These are phyloP conservation scores for Pachyrhizus erosus DNA, from an alignment of 306 rosid genomes.

Conservation along the genomic window DNA sequence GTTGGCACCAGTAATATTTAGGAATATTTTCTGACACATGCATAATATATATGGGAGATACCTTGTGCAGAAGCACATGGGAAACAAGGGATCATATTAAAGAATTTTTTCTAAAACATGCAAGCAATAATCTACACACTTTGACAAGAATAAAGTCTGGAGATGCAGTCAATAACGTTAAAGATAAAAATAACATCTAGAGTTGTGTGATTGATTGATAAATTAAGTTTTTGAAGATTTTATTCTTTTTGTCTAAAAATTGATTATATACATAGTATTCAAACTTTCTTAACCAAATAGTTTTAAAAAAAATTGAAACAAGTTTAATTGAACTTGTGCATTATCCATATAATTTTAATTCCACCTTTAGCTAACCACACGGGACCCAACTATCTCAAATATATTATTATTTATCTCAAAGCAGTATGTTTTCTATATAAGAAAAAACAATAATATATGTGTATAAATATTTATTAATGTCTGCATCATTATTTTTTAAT, in stretches of 20 bases:
- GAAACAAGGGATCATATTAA: background rate
- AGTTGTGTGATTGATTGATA: background rate
- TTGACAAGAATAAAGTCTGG: background rate
- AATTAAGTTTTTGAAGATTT: background rate
- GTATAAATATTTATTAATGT: too few relatives aligned
- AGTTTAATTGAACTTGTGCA: too few relatives aligned
- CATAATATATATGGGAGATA: constrained; percentile 1
- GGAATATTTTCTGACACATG: constrained; percentile 12
- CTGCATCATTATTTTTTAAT: too few relatives aligned
- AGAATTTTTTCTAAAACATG: constrained; percentile 3
- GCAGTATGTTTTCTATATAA: too few relatives aligned
- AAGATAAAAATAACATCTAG: background rate
- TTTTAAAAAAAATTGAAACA: too few relatives aligned
- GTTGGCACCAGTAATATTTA: background rate
- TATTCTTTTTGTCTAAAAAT: background rate
- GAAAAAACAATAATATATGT: too few relatives aligned
- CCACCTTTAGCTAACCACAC: too few relatives aligned
- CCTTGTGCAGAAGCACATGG: background rate
- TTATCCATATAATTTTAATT: too few relatives aligned
- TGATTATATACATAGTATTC: background rate
- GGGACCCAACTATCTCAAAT: too few relatives aligned
- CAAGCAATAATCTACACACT: constrained; percentile 15
- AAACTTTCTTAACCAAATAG: background rate
- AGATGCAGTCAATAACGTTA: constrained; percentile 10
- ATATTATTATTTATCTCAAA: too few relatives aligned